A percentile compares a stretch with the other conserved stretches of the same genome.
phyloP scores from a whole-genome alignment of 805 yeast species.

The Suhomyces tanzawaensis region DNA sequence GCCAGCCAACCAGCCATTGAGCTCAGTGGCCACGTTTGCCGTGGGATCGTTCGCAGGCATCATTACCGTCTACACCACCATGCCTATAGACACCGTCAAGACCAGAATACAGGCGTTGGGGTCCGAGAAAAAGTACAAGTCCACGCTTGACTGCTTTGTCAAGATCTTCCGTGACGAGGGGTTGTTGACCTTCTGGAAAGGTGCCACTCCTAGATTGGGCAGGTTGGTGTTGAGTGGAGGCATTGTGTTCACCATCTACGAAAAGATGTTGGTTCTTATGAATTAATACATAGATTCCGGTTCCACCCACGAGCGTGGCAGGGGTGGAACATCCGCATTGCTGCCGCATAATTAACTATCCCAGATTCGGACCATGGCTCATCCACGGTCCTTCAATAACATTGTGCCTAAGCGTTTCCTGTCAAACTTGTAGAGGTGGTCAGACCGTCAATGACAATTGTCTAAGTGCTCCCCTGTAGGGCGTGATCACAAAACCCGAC shows the following conservation, averaged over 20 bases:
- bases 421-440: too few relatives aligned
- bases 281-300: constrained; percentile 24
- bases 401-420: too few relatives aligned
- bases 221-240: constrained; percentile 93
- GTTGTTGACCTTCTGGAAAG: constrained; percentile 89
- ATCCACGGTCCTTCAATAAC: too few relatives aligned
- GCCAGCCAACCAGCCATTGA: constrained; percentile 69
- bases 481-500: too few relatives aligned
- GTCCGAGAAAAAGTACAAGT: constrained; percentile 63
- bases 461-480: too few relatives aligned
- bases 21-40: constrained; percentile 75
- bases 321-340: background rate
- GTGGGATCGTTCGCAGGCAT: constrained; percentile 91
- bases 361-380: too few relatives aligned
- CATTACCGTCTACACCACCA: constrained; percentile 85
- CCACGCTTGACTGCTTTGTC: constrained; percentile 79
- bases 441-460: too few relatives aligned
- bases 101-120: constrained; percentile 96
- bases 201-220: constrained; percentile 96
- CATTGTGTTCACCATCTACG: constrained; percentile 94
- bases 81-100: constrained; percentile 95
- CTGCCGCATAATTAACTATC: too few relatives aligned
- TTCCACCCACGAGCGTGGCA: background rate
- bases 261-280: constrained; percentile 72
- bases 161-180: constrained; percentile 87